These are phyloP conservation scores for Malus hybrid DNA, from an alignment of 331 rosid species.

Conservation along the genomic window DNA sequence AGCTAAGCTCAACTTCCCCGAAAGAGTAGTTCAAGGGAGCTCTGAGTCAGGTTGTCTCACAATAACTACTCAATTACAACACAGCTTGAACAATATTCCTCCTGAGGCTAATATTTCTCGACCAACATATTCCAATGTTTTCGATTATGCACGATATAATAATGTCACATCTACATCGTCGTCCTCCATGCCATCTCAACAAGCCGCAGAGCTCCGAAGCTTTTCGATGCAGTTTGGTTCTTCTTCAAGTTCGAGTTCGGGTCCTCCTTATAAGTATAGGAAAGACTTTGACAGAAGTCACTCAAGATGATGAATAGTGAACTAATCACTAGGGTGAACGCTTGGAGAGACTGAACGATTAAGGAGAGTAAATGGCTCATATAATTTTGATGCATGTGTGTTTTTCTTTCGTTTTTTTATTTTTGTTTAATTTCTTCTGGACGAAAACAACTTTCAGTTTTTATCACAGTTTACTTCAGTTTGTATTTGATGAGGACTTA, in stretches of 20 bases:
- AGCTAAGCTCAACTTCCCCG: conserved; percentile 89
- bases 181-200: conserved; percentile 24
- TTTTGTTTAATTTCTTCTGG: not conserved
- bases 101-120: conserved; percentile 15
- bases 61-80: not conserved
- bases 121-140: conserved; percentile 1
- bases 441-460: not conserved
- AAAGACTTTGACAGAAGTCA: conserved; percentile 12
- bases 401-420: not conserved
- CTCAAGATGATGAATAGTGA: not conserved
- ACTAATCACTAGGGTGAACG: too few relatives aligned
- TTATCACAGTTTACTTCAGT: too few relatives aligned
- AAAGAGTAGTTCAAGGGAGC: conserved; percentile 46
- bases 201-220: conserved; percentile 9
- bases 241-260: conserved; percentile 24
- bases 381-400: not conserved
- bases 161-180: conserved; percentile 18
- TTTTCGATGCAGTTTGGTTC: conserved; percentile 39
- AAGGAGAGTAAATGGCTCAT: not conserved
- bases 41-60: not conserved
- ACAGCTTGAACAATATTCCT: not conserved
- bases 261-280: conserved; percentile 24
- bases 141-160: conserved; percentile 16
- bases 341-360: too few relatives aligned
- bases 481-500: not conserved